Evolutionary conservation across 371 early-diverging fungal species (phyloP).

Genomic region (Quaeritorhiza haematococci): DNA sequence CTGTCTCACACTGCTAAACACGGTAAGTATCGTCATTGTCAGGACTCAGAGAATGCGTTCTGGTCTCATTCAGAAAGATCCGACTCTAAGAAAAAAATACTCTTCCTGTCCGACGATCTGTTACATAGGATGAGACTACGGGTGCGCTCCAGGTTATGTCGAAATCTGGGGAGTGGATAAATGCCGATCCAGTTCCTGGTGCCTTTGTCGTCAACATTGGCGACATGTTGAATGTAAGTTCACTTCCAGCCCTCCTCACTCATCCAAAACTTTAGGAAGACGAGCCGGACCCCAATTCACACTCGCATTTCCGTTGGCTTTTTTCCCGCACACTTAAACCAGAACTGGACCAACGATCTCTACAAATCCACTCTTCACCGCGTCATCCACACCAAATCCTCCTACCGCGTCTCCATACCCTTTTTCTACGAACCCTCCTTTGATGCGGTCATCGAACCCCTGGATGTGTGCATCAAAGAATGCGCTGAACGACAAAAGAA

Average conservation of each 20-base stretch:
- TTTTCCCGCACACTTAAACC: background rate
- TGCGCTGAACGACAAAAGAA: too few species aligned
- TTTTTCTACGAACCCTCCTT: conserved; percentile 41
- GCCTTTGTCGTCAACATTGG: conserved; percentile 44
- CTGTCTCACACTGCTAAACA: conserved; percentile 34
- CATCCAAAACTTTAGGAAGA: background rate
- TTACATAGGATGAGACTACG: conserved; percentile 38
- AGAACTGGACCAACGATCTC: conserved; percentile 37
- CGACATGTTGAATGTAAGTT: conserved; percentile 39
- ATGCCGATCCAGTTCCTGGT: conserved; percentile 35
- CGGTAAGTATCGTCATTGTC: too few species aligned
- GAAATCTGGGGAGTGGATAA: conserved; percentile 40
- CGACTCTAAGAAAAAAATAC: too few species aligned
- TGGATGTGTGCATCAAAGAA: background rate
- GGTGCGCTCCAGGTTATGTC: conserved; percentile 36
- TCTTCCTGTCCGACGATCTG: conserved; percentile 4
- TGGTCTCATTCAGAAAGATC: too few species aligned
- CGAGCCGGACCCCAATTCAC: background rate
- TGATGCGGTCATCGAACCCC: conserved; percentile 30
- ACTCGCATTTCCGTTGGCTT: too few species aligned
- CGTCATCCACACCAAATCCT: conserved; percentile 29
- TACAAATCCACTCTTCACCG: conserved; percentile 40
- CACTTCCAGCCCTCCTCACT: background rate
- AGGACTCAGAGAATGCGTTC: too few species aligned
- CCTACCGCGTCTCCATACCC: conserved; percentile 34